Base-by-base conservation (phyloP, 2,329 filamentous ascomycete genomes). In the Teratosphaeria pseudoeucalypti region DNA sequence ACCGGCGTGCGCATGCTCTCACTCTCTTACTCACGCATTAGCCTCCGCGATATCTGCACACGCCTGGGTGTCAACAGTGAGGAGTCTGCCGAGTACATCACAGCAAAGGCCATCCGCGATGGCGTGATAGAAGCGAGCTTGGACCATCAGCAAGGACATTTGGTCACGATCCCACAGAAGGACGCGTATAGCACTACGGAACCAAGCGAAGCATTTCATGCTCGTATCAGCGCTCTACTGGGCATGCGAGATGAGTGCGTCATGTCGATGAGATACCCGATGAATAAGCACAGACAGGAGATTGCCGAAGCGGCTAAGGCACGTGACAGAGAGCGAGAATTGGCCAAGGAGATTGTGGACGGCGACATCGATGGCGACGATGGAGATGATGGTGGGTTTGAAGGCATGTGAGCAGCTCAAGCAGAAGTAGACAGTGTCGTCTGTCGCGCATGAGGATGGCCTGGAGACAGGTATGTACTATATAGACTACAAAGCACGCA, bases 1-100 rank as follows among this genome's bases (percentile, higher is more conserved):
- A 99, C 94, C 3, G 94, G 94, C 66, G 96, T 99, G 64, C 90
- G 94, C 67, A 96, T 97, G 91, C 95, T 99, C 85, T 97, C 92
- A 49, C 81, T 99, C 64, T 96, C 92, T 23, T 99, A 99, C 79
- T 96, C 92, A 61, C 89, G 92, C 63, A 99, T 99, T 71, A 96
- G 92, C 1, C 83, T 99, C 59, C 88, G 94, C 60, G 94, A 99
- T 72, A 99, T 99, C 67, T 99, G 94, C 78, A 91, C 97, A 61
- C 89, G 94, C 55, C 82, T 99, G 56, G 91, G 95, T 57, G 81
- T 99, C 10, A 90, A 94, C 65, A 95, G 89, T 67, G 94, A 99
- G 74, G 94, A 99, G 80, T 96, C 90, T 52, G 94, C 94, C 11
- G 94, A 99, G 78, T 99, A 99, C 76, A 99, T 99, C 73, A 94